These are phyloP conservation scores for Suillus placidus DNA, from an alignment of 768 basidiomycete species.

Conservation along the genomic window DNA sequence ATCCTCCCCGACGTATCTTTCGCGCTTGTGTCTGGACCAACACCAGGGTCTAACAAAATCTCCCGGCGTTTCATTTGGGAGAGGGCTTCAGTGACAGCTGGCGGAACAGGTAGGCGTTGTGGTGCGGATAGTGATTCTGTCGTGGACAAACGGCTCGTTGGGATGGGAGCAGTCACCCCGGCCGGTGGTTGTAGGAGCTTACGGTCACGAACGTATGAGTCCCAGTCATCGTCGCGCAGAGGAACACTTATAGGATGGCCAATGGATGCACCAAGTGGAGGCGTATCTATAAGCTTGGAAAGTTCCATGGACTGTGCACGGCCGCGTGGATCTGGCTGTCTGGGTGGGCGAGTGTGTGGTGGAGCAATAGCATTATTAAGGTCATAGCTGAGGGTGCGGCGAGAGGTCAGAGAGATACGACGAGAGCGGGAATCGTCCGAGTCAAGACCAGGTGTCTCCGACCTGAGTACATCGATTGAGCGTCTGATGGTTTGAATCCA, in stretches of 20 bases:
- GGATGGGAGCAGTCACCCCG: slow-evolving; percentile 78
- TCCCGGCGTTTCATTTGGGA: slow-evolving; percentile 72
- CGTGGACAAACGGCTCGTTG: slow-evolving; percentile 51
- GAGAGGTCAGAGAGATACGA: slow-evolving; percentile 63
- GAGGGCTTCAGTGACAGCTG: slow-evolving; percentile 77
- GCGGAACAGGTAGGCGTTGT: slow-evolving; percentile 58
- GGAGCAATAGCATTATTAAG: slow-evolving; percentile 54
- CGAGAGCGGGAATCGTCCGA: slow-evolving; percentile 63
- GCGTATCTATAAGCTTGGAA: slow-evolving; percentile 46
- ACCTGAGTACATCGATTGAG: slow-evolving; percentile 75
- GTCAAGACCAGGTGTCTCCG: slow-evolving; percentile 58
- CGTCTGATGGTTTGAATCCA: slow-evolving; percentile 72
- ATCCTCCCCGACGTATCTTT: slow-evolving; percentile 40
- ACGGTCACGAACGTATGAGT: slow-evolving; percentile 81
- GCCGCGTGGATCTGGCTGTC: slow-evolving; percentile 66
- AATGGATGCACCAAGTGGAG: slow-evolving; percentile 54
- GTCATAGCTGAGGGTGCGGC: slow-evolving; percentile 70
- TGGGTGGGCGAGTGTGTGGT: slow-evolving; percentile 69
- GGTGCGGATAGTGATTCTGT: slow-evolving; percentile 21
- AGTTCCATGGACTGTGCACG: slow-evolving; percentile 77
- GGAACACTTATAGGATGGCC: slow-evolving; percentile 74
- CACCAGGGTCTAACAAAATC: slow-evolving; percentile 55
- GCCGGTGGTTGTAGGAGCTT: slow-evolving; percentile 83
- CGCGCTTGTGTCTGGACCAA: slow-evolving; percentile 30
- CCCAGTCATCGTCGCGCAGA: slow-evolving; percentile 82